Percentiles rank a stretch among this genome's conserved stretches.
Evolutionary conservation across 257 asterid species (phyloP).

Genomic region (Solanum chiquidenum): DNA sequence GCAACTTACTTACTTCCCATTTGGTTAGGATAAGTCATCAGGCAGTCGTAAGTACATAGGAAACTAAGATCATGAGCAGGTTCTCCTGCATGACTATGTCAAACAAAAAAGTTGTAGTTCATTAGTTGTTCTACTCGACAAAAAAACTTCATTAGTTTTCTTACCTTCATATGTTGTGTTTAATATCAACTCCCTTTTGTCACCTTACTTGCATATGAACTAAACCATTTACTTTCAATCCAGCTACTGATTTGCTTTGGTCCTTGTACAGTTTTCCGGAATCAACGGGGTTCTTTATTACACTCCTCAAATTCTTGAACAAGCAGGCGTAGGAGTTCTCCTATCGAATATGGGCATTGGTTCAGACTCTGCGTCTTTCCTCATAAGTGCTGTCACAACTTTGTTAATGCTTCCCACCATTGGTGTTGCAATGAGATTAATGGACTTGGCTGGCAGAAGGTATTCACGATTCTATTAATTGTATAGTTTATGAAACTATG

Average conservation of each 20-base stretch:
- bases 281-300: conserved; percentile 92
- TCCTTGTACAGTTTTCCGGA: conserved; percentile 63
- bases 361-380: conserved; percentile 79
- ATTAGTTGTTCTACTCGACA: neutral
- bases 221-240: neutral
- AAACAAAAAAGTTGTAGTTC: neutral
- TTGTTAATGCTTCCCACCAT: conserved; percentile 90
- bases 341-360: conserved; percentile 62
- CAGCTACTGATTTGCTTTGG: neutral
- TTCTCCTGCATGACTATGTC: neutral
- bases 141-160: neutral
- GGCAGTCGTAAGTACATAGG: neutral
- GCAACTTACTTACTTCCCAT: neutral
- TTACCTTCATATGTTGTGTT: neutral
- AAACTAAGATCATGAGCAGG: neutral
- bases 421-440: conserved; percentile 90
- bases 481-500: neutral
- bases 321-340: conserved; percentile 94
- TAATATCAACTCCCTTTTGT: neutral
- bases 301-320: conserved; percentile 96
- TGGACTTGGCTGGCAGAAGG: conserved; percentile 98
- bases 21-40: neutral
- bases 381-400: conserved; percentile 75
- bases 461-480: conserved; percentile 3
- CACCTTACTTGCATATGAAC: neutral